These are phyloP conservation scores for Thelonectria blattea DNA, from an alignment of 2,329 filamentous ascomycete species.

Conservation along the genomic window DNA sequence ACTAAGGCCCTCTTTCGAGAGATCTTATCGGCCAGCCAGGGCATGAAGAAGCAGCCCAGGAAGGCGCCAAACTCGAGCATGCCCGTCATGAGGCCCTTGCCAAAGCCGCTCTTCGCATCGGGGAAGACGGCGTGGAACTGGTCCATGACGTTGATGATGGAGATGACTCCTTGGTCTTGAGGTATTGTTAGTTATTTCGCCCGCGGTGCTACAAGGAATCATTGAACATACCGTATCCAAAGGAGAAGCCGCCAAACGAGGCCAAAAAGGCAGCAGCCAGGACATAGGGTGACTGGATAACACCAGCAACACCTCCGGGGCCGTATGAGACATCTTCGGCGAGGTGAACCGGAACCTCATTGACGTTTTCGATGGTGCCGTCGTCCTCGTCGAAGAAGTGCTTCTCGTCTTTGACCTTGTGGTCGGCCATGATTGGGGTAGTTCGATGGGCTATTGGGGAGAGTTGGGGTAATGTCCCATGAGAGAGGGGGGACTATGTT, in stretches of 20 bases:
- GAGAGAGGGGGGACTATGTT: neutral
- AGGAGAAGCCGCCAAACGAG: conserved; percentile 33
- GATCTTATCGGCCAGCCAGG: conserved; percentile 36
- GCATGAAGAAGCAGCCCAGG: conserved; percentile 20
- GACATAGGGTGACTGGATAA: conserved; percentile 40
- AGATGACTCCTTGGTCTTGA: conserved; percentile 41
- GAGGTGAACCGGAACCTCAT: neutral
- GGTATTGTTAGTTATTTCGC: too few species aligned
- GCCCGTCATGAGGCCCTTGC: conserved; percentile 39
- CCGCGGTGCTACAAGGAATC: too few species aligned
- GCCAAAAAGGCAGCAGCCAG: conserved; percentile 51
- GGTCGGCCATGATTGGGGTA: conserved; percentile 7
- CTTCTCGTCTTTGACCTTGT: conserved; percentile 19
- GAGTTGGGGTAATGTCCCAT: conserved; percentile 1
- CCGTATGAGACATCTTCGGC: conserved; percentile 17
- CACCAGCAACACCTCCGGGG: conserved; percentile 4
- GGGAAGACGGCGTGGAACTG: conserved; percentile 49
- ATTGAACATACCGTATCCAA: conserved; percentile 41
- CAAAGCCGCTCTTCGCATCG: conserved; percentile 32
- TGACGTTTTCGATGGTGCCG: conserved; percentile 19
- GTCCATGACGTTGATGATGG: conserved; percentile 51
- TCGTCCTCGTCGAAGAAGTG: conserved; percentile 22
- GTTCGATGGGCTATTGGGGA: neutral
- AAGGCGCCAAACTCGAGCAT: conserved; percentile 32
- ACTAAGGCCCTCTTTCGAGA: conserved; percentile 61